Percentiles rank a stretch among this genome's conserved stretches.
Conservation (phyloP, 164 flowering plant species). For the Nelumbo lutea region DNA sequence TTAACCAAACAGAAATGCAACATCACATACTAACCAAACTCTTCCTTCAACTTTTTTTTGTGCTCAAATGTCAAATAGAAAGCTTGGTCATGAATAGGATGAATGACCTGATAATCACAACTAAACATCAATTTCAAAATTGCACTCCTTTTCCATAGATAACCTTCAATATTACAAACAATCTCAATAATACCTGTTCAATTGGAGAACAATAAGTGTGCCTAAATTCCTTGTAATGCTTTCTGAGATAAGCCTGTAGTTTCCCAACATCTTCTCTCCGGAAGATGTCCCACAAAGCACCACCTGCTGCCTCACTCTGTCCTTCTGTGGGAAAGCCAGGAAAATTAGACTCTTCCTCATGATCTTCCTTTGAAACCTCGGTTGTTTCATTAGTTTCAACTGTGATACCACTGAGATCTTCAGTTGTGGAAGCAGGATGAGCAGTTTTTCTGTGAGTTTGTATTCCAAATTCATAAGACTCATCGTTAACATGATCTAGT, state of each 20-base stretch:
- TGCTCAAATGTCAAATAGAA: conserved; percentile 68
- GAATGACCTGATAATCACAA: conserved; percentile 42
- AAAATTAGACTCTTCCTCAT: background rate
- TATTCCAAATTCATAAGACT: background rate
- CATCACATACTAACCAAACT: conserved; percentile 45
- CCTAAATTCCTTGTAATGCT: conserved; percentile 55
- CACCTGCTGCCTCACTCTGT: conserved; percentile 24
- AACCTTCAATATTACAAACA: too few species aligned
- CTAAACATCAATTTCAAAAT: background rate
- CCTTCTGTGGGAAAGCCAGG: conserved; percentile 13
- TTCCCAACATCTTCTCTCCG: conserved; percentile 63
- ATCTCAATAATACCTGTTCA: conserved; percentile 33
- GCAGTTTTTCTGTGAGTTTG: background rate
- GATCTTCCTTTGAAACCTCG: background rate
- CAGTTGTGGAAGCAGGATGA: background rate
- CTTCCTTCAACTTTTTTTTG: conserved; percentile 73
- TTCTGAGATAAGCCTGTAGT: conserved; percentile 49
- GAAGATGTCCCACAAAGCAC: conserved; percentile 79
- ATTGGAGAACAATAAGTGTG: conserved; percentile 58
- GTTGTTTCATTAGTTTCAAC: background rate
- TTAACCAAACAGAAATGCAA: background rate
- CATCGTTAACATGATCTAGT: background rate
- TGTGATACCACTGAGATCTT: background rate
- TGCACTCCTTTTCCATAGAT: too few species aligned
- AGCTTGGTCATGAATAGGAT: conserved; percentile 82